Evolutionary conservation across 2,329 filamentous ascomycete genomes (phyloP), one percentile per base, ranked within the genome.

Genomic region (Stagonosporopsis cucurbitacearum): DNA sequence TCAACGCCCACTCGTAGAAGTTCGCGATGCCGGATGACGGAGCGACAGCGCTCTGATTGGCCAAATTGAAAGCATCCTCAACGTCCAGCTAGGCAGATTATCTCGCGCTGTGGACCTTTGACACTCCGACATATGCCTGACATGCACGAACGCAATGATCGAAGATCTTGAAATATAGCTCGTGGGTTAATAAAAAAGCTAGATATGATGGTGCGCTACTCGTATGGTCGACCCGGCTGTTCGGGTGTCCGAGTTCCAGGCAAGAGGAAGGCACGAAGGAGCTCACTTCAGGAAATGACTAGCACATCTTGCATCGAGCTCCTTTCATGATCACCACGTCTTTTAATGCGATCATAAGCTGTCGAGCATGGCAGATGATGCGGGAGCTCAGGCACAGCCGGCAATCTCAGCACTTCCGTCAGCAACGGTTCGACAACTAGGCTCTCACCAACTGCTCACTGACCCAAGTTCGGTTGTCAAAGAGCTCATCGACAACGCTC

Each of bases 401-500:
- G 43, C 64, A 41, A 81, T 82, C 54, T 66, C 75, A 42, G 74
- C 75, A 50, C 75, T 81, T 13, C 74, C 78, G 26, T 68, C 73
- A 37, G 65, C 71, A 4, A 78, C 78, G 13, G 77, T 82, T 20
- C 81, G 82, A 42, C 81, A 84, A 11, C 78, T 93, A 6, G 83
- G 86, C 32, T 86, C 88, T 7, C 80, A 84, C 2, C 80, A 87
- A 62, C 80, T 82, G 41, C 81, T 92, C 45, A 79, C 82, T 5
- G 84, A 84, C 7, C 82, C 89, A 0, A 76, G 80, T 12, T 82
- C 84, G 11, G 76, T 91, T 2, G 83, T 92, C 64, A 93, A 93
- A 69, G 90, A 93, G 73, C 84, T 93, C 4, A 74, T 93, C 28
- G 90, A 93, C 64, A 93, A 94, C 72, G 82, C 89, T 39, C 81